Conservation (phyloP, 1,139 yeast genomes). For the Yamadazyma kanchanaburiensis region DNA sequence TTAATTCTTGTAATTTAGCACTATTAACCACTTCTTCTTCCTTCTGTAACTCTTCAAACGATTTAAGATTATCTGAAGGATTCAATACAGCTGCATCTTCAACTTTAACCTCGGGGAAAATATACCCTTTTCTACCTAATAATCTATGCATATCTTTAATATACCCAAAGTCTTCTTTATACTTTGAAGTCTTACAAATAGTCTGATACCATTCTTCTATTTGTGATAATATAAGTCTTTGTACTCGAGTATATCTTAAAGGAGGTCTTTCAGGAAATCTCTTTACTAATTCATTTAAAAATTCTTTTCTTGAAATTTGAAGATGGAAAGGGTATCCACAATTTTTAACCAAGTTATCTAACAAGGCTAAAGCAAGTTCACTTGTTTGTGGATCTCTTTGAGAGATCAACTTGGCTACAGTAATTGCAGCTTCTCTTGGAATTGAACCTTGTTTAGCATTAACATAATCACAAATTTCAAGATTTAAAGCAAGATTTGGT, state of each 20-base stretch:
- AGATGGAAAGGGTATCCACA: slow-evolving; percentile 97
- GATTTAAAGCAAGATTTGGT: slow-evolving; percentile 83
- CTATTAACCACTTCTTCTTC: slow-evolving; percentile 92
- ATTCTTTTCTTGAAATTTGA: slow-evolving; percentile 92
- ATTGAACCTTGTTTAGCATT: slow-evolving; percentile 89
- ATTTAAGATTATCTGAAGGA: slow-evolving; percentile 85
- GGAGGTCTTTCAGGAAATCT: slow-evolving; percentile 97
- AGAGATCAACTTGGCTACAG: slow-evolving; percentile 82
- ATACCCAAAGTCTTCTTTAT: slow-evolving; percentile 88
- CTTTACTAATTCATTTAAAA: slow-evolving; percentile 86
- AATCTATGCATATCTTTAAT: slow-evolving; percentile 95
- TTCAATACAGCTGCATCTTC: slow-evolving; percentile 93
- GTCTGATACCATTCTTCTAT: slow-evolving; percentile 98
- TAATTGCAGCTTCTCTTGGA: slow-evolving; percentile 90
- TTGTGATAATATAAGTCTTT: slow-evolving; percentile 79
- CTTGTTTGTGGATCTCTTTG: slow-evolving; percentile 79
- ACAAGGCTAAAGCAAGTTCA: slow-evolving; percentile 52
- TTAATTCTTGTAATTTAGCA: slow-evolving; percentile 92
- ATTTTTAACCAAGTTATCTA: slow-evolving; percentile 91
- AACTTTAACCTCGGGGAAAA: slow-evolving; percentile 85
- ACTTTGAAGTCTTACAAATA: slow-evolving; percentile 82
- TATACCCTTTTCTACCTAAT: slow-evolving; percentile 80
- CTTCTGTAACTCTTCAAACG: slow-evolving; percentile 84
- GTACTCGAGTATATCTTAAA: slow-evolving; percentile 75
- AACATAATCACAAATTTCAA: slow-evolving; percentile 91